phyloP scores from a whole-genome alignment of 768 basidiomycete species.

The Rhodotorula graminis region DNA sequence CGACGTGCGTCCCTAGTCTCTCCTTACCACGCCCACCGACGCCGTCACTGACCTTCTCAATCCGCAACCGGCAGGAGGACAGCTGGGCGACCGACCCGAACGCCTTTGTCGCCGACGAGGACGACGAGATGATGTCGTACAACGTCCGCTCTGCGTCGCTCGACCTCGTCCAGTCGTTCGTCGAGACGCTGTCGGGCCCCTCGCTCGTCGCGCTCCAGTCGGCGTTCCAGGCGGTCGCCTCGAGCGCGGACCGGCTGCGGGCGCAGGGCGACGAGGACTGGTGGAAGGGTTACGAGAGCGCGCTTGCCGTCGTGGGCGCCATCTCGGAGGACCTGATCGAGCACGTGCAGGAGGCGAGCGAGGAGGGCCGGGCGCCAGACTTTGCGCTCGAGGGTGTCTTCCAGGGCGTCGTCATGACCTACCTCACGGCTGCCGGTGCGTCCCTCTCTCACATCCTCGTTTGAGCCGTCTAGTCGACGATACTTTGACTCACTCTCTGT shows the following conservation, averaged over 20 bases:
- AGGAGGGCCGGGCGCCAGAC: conserved; percentile 59
- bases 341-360: conserved; percentile 68
- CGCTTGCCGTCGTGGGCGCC: conserved; percentile 57
- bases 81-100: conserved; percentile 86
- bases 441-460: not conserved
- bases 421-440: conserved; percentile 67
- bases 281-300: conserved; percentile 86
- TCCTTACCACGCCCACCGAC: too few relatives aligned
- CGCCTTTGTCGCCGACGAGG: conserved; percentile 87
- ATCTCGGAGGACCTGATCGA: conserved; percentile 72
- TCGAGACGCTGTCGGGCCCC: conserved; percentile 24
- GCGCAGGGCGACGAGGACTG: conserved; percentile 35
- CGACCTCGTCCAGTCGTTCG: conserved; percentile 58
- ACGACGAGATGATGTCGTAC: conserved; percentile 78
- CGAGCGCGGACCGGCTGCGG: conserved; percentile 13
- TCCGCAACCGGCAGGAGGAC: conserved; percentile 60
- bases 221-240: conserved; percentile 25
- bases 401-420: conserved; percentile 68
- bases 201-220: conserved; percentile 20
- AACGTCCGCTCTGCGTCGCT: conserved; percentile 77
- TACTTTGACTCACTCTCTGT: not conserved
- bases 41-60: too few relatives aligned
- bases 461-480: too few relatives aligned
- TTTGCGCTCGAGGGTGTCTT: conserved; percentile 77
- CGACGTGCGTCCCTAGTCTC: conserved; percentile 59